phyloP scores from a whole-genome alignment of 1,284 basidiomycete species.

The Microbotryomycetes sp. region DNA sequence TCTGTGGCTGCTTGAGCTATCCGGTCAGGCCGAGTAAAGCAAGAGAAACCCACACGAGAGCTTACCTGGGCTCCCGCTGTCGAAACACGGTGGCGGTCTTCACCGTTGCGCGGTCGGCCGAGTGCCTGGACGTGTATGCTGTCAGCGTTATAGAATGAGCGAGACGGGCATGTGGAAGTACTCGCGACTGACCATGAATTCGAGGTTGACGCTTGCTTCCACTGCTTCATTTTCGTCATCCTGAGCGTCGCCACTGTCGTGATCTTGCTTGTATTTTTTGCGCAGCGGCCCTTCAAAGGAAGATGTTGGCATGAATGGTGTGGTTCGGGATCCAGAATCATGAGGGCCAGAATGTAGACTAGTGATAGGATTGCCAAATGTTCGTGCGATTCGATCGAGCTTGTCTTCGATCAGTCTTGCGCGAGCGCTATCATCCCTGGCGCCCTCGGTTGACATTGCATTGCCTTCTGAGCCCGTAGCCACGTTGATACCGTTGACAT shows the following conservation, averaged over 20 bases:
- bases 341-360: not conserved
- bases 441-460: not conserved
- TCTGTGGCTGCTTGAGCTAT: too few species aligned
- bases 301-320: not conserved
- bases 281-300: not conserved
- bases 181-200: constrained; percentile 15
- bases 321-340: not conserved
- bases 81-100: too few species aligned
- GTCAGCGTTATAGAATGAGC: too few species aligned
- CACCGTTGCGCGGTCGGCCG: constrained; percentile 19
- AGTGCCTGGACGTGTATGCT: constrained; percentile 11
- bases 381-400: not conserved
- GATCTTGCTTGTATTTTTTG: constrained; percentile 17
- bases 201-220: constrained; percentile 26
- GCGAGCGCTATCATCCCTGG: not conserved
- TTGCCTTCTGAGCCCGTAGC: not conserved
- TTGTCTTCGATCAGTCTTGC: not conserved
- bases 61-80: too few species aligned
- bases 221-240: constrained; percentile 6
- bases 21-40: too few species aligned
- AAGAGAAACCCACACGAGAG: too few species aligned
- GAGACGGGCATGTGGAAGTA: too few species aligned
- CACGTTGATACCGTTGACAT: not conserved
- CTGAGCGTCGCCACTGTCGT: constrained; percentile 3
- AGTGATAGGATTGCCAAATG: constrained; percentile 20